phyloP scores from a whole-genome alignment of 2,329 filamentous ascomycete species.

The Apiospora kogelbergensis region DNA sequence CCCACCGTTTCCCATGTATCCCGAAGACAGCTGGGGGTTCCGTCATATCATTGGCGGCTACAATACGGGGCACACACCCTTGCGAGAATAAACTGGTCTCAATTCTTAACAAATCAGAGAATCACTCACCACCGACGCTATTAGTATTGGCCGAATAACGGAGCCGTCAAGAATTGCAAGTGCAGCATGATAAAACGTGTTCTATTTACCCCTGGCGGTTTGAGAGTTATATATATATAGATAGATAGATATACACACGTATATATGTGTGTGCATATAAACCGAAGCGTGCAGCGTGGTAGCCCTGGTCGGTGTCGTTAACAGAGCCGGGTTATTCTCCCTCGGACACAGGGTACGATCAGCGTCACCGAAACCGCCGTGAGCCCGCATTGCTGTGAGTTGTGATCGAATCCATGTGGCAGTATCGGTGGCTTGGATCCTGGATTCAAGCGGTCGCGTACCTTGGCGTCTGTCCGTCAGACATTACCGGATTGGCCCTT shows the following conservation, averaged over 20 bases:
- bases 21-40: neutral
- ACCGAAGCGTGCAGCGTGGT: neutral
- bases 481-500: neutral
- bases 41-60: neutral
- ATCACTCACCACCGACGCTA: neutral
- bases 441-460: conserved; percentile 2
- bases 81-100: neutral
- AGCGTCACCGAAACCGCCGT: neutral
- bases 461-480: neutral
- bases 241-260: neutral
- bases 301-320: neutral
- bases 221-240: neutral
- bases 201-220: neutral
- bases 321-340: neutral
- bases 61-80: conserved; percentile 1
- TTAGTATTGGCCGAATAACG: neutral
- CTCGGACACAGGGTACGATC: neutral
- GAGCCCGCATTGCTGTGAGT: neutral
- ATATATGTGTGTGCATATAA: neutral
- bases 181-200: neutral
- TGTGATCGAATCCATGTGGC: neutral
- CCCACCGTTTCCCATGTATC: neutral
- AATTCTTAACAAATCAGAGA: neutral
- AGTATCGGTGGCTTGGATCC: neutral
- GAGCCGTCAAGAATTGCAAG: neutral